phyloP scores from a whole-genome alignment of 495 filamentous ascomycete species.

The Xylaria bambusicola region DNA sequence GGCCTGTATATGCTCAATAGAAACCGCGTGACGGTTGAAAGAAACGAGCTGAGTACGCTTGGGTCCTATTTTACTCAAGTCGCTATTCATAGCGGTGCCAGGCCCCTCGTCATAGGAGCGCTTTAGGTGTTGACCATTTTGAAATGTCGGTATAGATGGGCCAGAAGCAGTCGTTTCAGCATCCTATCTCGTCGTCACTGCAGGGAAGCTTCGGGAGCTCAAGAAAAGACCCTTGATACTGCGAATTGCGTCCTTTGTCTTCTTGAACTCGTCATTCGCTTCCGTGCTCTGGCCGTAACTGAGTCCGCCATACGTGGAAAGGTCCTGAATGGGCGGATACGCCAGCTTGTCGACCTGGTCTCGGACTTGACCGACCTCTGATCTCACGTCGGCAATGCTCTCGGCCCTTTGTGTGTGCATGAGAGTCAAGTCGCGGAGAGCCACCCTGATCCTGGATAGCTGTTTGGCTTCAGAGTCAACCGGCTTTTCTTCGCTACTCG shows the following conservation, averaged over 20 bases:
- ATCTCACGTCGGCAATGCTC: slow-evolving; percentile 39
- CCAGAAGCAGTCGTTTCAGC: neutral
- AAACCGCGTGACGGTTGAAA: no score
- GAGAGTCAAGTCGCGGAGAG: slow-evolving; percentile 55
- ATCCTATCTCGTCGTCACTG: slow-evolving; percentile 30
- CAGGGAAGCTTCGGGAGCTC: slow-evolving; percentile 69
- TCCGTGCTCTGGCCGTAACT: slow-evolving; percentile 53
- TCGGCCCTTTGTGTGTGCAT: slow-evolving; percentile 44
- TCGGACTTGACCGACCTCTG: slow-evolving; percentile 48
- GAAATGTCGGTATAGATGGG: neutral
- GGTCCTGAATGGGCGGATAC: slow-evolving; percentile 34
- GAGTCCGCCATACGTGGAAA: slow-evolving; percentile 37
- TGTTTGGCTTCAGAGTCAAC: slow-evolving; percentile 36
- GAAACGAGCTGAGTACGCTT: no score
- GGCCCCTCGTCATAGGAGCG: neutral
- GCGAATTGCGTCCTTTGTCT: slow-evolving; percentile 80
- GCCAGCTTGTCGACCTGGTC: slow-evolving; percentile 48
- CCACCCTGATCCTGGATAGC: slow-evolving; percentile 41
- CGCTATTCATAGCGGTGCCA: neutral
- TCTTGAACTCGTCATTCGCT: slow-evolving; percentile 72
- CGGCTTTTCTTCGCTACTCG: slow-evolving; percentile 41
- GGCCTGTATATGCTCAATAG: no score
- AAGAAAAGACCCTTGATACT: slow-evolving; percentile 92
- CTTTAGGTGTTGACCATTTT: neutral
- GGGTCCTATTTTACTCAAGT: no score